phyloP scores from a whole-genome alignment of 176 grass and related monocot genomes.

The Oryza brachyantha region DNA sequence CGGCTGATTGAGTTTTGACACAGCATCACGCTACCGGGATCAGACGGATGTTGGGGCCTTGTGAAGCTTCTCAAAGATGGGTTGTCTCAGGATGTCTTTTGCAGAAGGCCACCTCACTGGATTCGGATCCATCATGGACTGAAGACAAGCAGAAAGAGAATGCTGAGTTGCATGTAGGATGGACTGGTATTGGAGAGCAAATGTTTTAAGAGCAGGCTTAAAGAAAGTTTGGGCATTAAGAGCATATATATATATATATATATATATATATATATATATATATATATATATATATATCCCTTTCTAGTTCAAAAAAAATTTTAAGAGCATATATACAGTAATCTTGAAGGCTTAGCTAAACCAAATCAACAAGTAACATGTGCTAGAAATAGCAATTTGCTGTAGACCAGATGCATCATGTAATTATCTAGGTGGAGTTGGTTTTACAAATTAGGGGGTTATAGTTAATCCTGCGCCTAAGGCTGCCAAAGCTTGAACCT shows the following conservation, averaged over 20 bases:
- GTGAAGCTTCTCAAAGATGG: conserved; percentile 63
- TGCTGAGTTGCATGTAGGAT: not conserved
- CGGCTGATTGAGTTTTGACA: not conserved
- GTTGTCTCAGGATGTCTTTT: conserved; percentile 61
- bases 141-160: conserved; percentile 12
- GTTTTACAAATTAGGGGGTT: not conserved
- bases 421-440: not conserved
- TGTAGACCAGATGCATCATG: not conserved
- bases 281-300: no score
- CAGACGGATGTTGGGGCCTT: not conserved
- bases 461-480: conserved; percentile 49
- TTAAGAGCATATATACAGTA: no score
- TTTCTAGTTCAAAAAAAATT: no score
- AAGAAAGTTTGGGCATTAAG: not conserved
- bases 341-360: not conserved
- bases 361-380: not conserved
- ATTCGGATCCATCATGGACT: conserved; percentile 97
- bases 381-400: not conserved
- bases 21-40: conserved; percentile 7
- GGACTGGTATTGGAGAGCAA: not conserved
- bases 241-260: no score
- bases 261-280: no score
- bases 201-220: not conserved
- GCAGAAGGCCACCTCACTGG: conserved; percentile 82
- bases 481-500: conserved; percentile 95